Evolutionary conservation across 176 grass and related monocot genomes (phyloP).

Genomic region (Avena atlantica): DNA sequence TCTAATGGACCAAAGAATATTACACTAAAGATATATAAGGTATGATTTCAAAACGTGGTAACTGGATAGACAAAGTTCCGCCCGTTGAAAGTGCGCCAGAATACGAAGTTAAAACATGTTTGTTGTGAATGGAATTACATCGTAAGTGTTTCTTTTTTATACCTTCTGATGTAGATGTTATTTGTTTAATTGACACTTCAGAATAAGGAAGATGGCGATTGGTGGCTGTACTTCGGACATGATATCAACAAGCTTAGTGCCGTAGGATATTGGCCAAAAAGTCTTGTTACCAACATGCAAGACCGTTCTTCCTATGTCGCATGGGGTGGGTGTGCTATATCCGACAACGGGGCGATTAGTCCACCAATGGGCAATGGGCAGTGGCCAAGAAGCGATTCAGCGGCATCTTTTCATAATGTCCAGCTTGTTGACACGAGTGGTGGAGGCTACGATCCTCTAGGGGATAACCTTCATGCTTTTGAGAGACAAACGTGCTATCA

Average conservation of each 20-base stretch:
- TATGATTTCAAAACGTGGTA: not conserved
- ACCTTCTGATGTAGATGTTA: not conserved
- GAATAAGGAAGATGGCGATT: constrained; percentile 21
- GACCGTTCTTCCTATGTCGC: fast-evolving
- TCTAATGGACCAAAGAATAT: not conserved
- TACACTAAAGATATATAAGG: constrained; percentile 36
- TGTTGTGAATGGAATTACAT: not conserved
- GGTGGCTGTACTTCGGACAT: constrained; percentile 34
- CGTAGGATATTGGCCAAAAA: constrained; percentile 14
- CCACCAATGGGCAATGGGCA: constrained; percentile 32
- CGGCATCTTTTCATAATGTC: not conserved
- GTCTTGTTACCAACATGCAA: not conserved
- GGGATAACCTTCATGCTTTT: not conserved
- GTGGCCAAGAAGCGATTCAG: not conserved
- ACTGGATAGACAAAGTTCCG: not conserved
- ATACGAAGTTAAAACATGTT: not conserved
- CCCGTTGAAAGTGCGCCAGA: too few relatives aligned
- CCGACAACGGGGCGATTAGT: not conserved
- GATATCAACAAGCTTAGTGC: not conserved
- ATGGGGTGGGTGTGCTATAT: constrained; percentile 9
- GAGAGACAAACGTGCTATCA: not conserved
- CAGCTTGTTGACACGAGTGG: constrained; percentile 3
- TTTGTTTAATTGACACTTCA: not conserved
- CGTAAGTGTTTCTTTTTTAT: not conserved
- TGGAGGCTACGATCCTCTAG: not conserved